A percentile compares a stretch with the other conserved stretches of the same genome.
These are phyloP conservation scores for Trametes cingulata DNA, from an alignment of 768 basidiomycete genomes.

Conservation along the genomic window DNA sequence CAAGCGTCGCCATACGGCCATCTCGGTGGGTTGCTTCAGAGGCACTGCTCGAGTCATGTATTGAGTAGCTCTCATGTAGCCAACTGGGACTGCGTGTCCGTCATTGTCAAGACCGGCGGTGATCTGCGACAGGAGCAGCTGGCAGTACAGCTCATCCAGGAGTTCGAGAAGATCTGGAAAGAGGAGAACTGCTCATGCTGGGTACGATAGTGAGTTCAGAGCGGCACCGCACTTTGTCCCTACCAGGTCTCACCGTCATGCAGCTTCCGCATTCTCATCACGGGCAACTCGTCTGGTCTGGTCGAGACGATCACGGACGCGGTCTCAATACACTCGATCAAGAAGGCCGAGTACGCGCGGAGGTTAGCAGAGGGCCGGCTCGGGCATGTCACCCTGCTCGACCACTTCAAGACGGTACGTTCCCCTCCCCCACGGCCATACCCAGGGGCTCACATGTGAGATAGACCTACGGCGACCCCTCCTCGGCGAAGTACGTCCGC, in stretches of 20 bases:
- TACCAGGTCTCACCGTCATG: not conserved
- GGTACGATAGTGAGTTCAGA: slow-evolving; percentile 77
- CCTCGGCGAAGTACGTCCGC: slow-evolving; percentile 82
- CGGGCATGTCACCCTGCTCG: slow-evolving; percentile 85
- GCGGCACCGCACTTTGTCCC: not conserved
- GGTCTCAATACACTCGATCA: slow-evolving; percentile 98
- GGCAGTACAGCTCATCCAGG: slow-evolving; percentile 90
- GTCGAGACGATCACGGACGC: slow-evolving; percentile 99
- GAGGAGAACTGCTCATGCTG: slow-evolving; percentile 92
- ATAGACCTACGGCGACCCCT: slow-evolving; percentile 88
- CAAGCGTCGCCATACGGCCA: slow-evolving; percentile 96
- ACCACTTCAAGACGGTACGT: slow-evolving; percentile 87
- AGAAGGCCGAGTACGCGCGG: slow-evolving; percentile 96
- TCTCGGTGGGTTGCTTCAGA: slow-evolving; percentile 54
- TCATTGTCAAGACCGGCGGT: slow-evolving; percentile 97
- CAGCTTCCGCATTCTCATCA: slow-evolving; percentile 96
- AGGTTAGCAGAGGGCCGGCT: slow-evolving; percentile 77
- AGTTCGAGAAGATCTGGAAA: slow-evolving; percentile 92
- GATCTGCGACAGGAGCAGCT: slow-evolving; percentile 97
- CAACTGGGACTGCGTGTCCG: slow-evolving; percentile 89
- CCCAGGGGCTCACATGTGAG: not conserved
- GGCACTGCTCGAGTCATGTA: not conserved
- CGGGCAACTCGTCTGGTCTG: slow-evolving; percentile 87
- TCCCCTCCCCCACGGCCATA: not conserved
- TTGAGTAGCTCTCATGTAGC: slow-evolving; percentile 37